Evolutionary conservation across 768 basidiomycete species (phyloP), one percentile per base, ranked within the genome.

Genomic region (Rhodotorula diobovata): DNA sequence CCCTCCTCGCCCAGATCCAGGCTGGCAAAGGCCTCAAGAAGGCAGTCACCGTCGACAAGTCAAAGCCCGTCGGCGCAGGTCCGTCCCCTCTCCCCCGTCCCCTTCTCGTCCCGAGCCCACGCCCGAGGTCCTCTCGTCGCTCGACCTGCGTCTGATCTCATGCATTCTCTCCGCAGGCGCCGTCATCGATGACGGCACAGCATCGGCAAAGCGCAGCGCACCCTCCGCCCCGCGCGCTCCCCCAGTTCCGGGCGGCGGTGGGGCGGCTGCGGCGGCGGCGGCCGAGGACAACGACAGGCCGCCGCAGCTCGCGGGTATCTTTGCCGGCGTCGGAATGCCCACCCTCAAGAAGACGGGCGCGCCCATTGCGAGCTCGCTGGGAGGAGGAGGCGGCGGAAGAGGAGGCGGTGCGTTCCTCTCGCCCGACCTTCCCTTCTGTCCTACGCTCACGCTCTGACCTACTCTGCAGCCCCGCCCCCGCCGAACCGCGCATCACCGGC

Each of bases 311-410:
- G 75, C 41, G 1, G 75, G 75, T 10, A 51, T 76, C 48, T 76
- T 76, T 45, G 75, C 75, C 2, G 75, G 75, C 30, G 75, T 72
- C 7, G 68, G 70, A 8, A 76, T 76, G 75, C 75, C 75, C 0
- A 73, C 72, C 30, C 58, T 76, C 16, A 73, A 64, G 61, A 76
- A 73, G 67, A 71, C 72, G 30, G 75, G 72, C 9, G 63, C 61
- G 3, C 56, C 66, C 8, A 55, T 50, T 15, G 69, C 72, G 23
- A 67, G 66, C 15, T 39, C 65, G 1, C 54, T 71, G 45, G 57
- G 57, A 8, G 57, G 25, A 58, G 34, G n/a, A n/a, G n/a, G n/a
- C n/a, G n/a, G n/a, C n/a, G n/a, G n/a, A n/a, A n/a, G n/a, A n/a
- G n/a, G n/a, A n/a, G n/a, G n/a, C n/a, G n/a, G 39, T 54, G 50